phyloP scores from a whole-genome alignment of 1,284 basidiomycete species.

The Leccinum subatratum region DNA sequence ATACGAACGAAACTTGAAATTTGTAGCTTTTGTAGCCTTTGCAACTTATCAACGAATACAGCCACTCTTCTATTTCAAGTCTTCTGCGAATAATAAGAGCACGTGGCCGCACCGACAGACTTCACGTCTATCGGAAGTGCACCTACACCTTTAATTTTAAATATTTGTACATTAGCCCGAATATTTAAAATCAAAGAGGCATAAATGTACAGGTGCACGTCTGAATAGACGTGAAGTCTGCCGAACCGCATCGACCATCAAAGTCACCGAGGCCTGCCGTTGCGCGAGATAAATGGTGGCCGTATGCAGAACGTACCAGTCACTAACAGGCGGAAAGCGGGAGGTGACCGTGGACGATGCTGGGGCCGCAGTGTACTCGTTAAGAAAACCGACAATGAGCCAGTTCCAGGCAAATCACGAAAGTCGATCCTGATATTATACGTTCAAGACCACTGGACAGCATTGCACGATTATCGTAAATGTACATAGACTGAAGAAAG shows the following conservation, averaged over 20 bases:
- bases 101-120: no score
- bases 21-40: no score
- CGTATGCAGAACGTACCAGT: not conserved
- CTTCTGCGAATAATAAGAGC: no score
- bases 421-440: not conserved
- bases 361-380: not conserved
- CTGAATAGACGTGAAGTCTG: no score
- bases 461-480: not conserved
- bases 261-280: not conserved
- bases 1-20: no score
- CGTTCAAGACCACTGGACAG: not conserved
- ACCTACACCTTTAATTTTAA: no score
- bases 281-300: not conserved
- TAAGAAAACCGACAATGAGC: not conserved
- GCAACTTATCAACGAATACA: no score
- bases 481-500: not conserved
- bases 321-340: not conserved
- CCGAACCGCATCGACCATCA: not conserved
- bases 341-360: not conserved
- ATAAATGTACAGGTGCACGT: no score
- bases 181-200: no score
- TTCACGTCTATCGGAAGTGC: no score
- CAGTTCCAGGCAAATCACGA: not conserved
- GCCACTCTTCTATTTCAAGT: no score
- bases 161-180: no score